Evolutionary conservation across 192 early-diverging fungal species (phyloP), one percentile per base, ranked within the genome.

Genomic region (Rhizophagus clarus): DNA sequence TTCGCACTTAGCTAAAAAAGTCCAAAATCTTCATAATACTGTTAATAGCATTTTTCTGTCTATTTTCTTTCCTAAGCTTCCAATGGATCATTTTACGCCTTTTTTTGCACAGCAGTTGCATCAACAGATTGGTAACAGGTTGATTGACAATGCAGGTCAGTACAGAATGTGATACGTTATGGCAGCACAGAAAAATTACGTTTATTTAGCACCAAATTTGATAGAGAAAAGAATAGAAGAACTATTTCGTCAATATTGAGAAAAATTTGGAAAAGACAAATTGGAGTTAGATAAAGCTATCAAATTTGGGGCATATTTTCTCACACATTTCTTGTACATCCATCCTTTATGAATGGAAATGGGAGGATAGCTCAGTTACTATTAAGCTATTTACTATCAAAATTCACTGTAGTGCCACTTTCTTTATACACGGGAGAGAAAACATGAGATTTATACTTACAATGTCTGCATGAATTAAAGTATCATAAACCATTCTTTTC

Each of bases 201-300:
- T 76, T 61, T 76, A 76, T 76, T n/a, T 76, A 14, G 74, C 74
- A 76, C 74, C 74, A 56, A 56, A 76, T 76, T 76, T 76, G 60
- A 76, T 76, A 24, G 32, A 76, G 49, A 49, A 62, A 31, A 76
- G 29, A 76, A 76, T 76, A 28, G 42, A 76, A n/a, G 74, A 62
- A 49, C 32, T 76, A 76, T 76, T 62, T 49, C 42, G 60, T 76
- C 74, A 76, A 76, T 76, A 60, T 76, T 29, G 60, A 76, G 29
- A 76, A 10, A 76, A 76, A 62, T 76, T 76, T 76, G 60, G 31
- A n/a, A 62, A 24, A 49, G 61, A 51, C 17, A 60, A 76, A 51
- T 76, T 76, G 31, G 56, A 76, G 60, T 76, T 76, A 56, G 74
- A 76, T 29, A 60, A 76, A 76, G 74, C 31, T 76, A 62, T 76